Conservation (phyloP, 169 alveolate genomes). For the Plasmodium vivax region DNA sequence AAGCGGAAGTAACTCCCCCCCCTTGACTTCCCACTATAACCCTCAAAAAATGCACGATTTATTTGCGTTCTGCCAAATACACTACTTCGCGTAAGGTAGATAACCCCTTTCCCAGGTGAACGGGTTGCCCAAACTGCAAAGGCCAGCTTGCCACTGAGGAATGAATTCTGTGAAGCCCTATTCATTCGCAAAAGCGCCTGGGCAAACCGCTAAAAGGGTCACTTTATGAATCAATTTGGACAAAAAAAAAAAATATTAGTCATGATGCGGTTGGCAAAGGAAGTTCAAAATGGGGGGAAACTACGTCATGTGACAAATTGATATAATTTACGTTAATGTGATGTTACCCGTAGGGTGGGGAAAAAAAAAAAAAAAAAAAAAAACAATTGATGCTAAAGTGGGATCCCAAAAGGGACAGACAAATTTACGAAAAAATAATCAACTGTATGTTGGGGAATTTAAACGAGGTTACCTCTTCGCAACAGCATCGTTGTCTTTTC, state of each 20-base stretch:
- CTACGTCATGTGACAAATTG: not conserved
- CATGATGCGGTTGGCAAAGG: constrained; percentile 5
- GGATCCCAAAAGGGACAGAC: not conserved
- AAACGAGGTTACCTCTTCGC: not conserved
- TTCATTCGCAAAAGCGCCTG: not conserved
- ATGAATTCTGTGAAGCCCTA: not conserved
- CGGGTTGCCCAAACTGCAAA: not conserved
- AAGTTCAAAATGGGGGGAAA: not conserved
- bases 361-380: not conserved
- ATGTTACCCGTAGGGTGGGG: not conserved
- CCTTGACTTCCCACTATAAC: not conserved
- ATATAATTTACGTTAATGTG: not conserved
- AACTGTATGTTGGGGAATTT: not conserved
- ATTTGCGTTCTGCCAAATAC: not conserved
- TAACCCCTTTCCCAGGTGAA: not conserved
- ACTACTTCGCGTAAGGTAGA: not conserved
- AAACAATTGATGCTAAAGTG: not conserved
- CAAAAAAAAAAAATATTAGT: not conserved
- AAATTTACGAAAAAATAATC: not conserved
- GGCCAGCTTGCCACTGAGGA: not conserved
- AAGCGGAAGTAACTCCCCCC: not conserved
- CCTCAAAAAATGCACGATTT: not conserved
- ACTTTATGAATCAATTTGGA: not conserved
- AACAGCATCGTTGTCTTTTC: not conserved
- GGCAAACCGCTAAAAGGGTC: not conserved